Base-by-base conservation (phyloP, 768 basidiomycete genomes). In the Neoboletus brunneissimus region DNA sequence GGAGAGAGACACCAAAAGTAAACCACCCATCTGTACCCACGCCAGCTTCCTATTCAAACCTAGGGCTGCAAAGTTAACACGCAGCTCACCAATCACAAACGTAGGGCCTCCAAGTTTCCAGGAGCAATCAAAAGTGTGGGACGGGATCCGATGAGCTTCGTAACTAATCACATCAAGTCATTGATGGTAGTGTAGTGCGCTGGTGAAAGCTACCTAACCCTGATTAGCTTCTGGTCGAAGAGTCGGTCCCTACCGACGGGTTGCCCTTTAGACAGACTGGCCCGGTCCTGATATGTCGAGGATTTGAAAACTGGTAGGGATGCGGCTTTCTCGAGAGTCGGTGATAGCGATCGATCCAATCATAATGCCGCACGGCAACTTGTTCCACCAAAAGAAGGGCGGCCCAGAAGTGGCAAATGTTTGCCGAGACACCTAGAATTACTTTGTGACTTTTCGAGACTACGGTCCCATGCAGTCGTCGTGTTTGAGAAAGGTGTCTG, bases 11-110 rank as follows among this genome's bases (percentile, higher is more conserved):
- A 16, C 11, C 31, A 20, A 32, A 32, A 40, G 41, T n/a, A 40
- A 44, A 22, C 8, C 10, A 23, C 4, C 6, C 43, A 55, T 43
- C 23, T 16, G 15, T 27, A 53, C 54, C 50, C 54, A 57, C 47
- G 47, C 37, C 23, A n/a, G 16, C 16, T 16, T 31, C 35, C 13
- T 9, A 13, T 43, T 60, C 58, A 45, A 45, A 48, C 37, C 20
- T 37, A 44, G 23, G 35, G 5, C 18, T 18, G 20, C 2, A 5
- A 13, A 20, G 40, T 22, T 9, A 13, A 23, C 22, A 37, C 5
- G 3, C n/a, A 5, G 15, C 29, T 34, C 56, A 41, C 54, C 54
- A 56, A 57, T 57, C 46, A n/a, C 22, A 32, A 47, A 18, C 16
- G 27, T 35, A 4, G 22, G 46, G 11, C 34, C 16, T 3, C 29